Conservation (phyloP, 805 yeast species). For the Pichia scutulata region DNA sequence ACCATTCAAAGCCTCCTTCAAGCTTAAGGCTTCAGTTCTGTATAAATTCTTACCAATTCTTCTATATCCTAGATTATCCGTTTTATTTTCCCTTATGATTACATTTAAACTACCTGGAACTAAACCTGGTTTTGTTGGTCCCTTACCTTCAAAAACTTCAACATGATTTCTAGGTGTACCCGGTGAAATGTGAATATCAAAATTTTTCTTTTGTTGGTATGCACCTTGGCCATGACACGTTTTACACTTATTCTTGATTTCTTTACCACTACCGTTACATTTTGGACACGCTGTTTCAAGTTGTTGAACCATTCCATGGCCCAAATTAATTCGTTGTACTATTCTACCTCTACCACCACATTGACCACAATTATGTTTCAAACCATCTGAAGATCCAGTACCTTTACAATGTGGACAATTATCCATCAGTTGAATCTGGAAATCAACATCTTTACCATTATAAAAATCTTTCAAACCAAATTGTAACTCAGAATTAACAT, state of each 20-base stretch:
- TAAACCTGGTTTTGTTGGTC: conserved; percentile 78
- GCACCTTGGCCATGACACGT: conserved; percentile 69
- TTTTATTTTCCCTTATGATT: conserved; percentile 46
- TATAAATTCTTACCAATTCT: conserved; percentile 68
- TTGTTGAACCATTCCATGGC: conserved; percentile 85
- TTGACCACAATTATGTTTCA: conserved; percentile 50
- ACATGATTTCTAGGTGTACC: conserved; percentile 61
- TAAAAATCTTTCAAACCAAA: conserved; percentile 60
- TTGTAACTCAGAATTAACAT: conserved; percentile 48
- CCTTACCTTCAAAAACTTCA: conserved; percentile 62
- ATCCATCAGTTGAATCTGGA: conserved; percentile 61
- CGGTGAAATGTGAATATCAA: conserved; percentile 54
- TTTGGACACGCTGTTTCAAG: conserved; percentile 70
- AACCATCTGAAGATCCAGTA: conserved; percentile 76
- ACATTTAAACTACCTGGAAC: conserved; percentile 73
- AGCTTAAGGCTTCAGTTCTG: conserved; percentile 70
- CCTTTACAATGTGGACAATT: conserved; percentile 77
- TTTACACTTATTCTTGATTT: conserved; percentile 56
- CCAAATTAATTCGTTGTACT: conserved; percentile 63
- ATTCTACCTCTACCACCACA: conserved; percentile 76
- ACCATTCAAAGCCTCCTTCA: conserved; percentile 68
- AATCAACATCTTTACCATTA: conserved; percentile 56
- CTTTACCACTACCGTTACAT: conserved; percentile 73
- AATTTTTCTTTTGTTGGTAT: conserved; percentile 44
- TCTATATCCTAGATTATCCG: conserved; percentile 72